A percentile compares a stretch with the other conserved stretches of the same genome.
These are phyloP conservation scores for Eucalyptus polybractea DNA, from an alignment of 345 rosid species.

Conservation along the genomic window DNA sequence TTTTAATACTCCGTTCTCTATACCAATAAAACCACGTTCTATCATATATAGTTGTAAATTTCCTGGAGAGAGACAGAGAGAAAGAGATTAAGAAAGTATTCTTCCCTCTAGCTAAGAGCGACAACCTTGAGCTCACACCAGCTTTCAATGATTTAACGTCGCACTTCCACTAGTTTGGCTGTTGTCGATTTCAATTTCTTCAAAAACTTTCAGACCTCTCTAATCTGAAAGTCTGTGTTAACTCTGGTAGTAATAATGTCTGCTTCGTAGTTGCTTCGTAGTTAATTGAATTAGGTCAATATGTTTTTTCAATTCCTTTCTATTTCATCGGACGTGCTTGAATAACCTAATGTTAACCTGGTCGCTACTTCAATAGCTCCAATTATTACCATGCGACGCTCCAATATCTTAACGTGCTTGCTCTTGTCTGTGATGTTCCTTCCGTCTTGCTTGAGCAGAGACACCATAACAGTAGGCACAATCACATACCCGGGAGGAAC, in stretches of 20 bases:
- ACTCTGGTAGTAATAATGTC: neutral
- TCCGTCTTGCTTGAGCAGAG: neutral
- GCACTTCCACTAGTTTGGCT: neutral
- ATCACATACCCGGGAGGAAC: neutral
- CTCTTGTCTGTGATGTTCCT: neutral
- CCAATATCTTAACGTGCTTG: neutral
- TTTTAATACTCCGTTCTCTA: neutral
- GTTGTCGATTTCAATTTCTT: neutral
- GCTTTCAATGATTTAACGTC: neutral
- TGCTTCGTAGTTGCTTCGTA: neutral
- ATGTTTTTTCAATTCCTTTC: neutral
- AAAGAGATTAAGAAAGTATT: neutral
- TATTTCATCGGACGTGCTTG: neutral
- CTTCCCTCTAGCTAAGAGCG: neutral
- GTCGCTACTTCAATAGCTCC: neutral
- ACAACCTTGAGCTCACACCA: neutral
- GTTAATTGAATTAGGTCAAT: neutral
- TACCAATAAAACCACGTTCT: neutral
- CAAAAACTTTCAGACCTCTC: neutral
- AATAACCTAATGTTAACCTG: neutral
- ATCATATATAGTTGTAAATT: too few species aligned
- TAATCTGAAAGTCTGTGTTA: neutral
- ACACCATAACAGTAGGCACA: neutral
- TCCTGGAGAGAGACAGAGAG: neutral
- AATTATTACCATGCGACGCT: neutral